A percentile compares a stretch with the other conserved stretches of the same genome.
Evolutionary conservation across 768 basidiomycete species (phyloP).

Genomic region (Boletus fagicola): DNA sequence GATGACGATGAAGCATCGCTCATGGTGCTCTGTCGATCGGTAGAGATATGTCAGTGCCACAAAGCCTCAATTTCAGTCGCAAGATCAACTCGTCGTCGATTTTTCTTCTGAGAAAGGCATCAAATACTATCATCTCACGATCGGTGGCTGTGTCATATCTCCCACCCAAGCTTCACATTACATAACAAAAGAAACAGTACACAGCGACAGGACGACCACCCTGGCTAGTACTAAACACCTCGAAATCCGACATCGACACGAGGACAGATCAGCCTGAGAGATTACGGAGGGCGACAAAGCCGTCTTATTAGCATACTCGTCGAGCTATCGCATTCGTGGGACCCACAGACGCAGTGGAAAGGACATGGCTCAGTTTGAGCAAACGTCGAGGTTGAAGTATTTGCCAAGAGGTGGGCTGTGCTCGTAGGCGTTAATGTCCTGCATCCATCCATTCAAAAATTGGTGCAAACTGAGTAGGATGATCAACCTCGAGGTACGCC

Average conservation of each 20-base stretch:
- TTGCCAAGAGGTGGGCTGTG: constrained; percentile 47
- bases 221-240: not conserved
- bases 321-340: not conserved
- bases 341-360: not conserved
- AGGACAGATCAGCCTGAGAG: not conserved
- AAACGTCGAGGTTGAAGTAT: constrained; percentile 61
- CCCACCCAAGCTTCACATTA: not conserved
- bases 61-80: constrained; percentile 1
- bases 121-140: constrained; percentile 25
- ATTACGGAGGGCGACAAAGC: not conserved
- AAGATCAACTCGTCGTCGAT: not conserved
- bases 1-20: constrained; percentile 24
- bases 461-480: constrained; percentile 55
- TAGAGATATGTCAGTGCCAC: not conserved
- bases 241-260: not conserved
- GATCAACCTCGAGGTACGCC: not conserved
- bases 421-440: constrained; percentile 53
- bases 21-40: constrained; percentile 20
- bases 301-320: not conserved
- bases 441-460: constrained; percentile 70
- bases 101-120: constrained; percentile 16
- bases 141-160: constrained; percentile 27
- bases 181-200: not conserved
- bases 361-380: constrained; percentile 15
- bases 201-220: not conserved